Evolutionary conservation across 805 yeast species (phyloP).

Genomic region (Teunomyces pallodes): DNA sequence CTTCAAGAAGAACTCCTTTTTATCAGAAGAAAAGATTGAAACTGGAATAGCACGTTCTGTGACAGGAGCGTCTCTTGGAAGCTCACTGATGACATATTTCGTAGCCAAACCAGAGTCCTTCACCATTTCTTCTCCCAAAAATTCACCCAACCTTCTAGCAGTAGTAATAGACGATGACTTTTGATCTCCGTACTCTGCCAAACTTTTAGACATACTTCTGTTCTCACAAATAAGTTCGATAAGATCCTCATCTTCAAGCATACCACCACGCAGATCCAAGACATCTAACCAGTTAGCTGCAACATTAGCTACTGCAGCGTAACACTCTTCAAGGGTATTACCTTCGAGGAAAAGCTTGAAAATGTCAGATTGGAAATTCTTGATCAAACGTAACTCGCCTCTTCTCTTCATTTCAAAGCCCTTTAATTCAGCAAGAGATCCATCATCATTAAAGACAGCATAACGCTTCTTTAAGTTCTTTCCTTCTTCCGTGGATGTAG

Average conservation of each 20-base stretch:
- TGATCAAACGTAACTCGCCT: slow-evolving; percentile 91
- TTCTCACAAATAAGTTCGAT: slow-evolving; percentile 95
- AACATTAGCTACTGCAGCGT: slow-evolving; percentile 83
- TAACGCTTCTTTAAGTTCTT: slow-evolving; percentile 94
- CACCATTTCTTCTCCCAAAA: slow-evolving; percentile 93
- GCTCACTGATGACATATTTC: slow-evolving; percentile 83
- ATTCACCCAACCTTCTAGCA: slow-evolving; percentile 89
- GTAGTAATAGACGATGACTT: slow-evolving; percentile 96
- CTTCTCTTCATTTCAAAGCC: slow-evolving; percentile 96
- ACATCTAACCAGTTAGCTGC: slow-evolving; percentile 97
- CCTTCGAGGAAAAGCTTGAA: slow-evolving; percentile 92
- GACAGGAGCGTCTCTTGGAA: slow-evolving; percentile 83
- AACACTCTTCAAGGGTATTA: slow-evolving; percentile 71
- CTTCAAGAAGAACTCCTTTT: slow-evolving; percentile 70
- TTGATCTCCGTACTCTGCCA: slow-evolving; percentile 84
- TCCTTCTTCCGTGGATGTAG: slow-evolving; percentile 96
- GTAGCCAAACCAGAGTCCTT: slow-evolving; percentile 95
- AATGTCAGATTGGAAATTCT: slow-evolving; percentile 92
- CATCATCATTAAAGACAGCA: slow-evolving; percentile 95
- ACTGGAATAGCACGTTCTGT: slow-evolving; percentile 97
- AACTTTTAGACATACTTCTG: slow-evolving; percentile 88
- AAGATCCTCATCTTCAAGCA: slow-evolving; percentile 90
- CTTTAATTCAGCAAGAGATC: slow-evolving; percentile 88
- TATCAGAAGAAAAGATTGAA: slow-evolving; percentile 89
- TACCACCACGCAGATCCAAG: slow-evolving; percentile 78